Evolutionary conservation across 176 grass and related monocot species (phyloP).

Genomic region (Paspalum notatum): DNA sequence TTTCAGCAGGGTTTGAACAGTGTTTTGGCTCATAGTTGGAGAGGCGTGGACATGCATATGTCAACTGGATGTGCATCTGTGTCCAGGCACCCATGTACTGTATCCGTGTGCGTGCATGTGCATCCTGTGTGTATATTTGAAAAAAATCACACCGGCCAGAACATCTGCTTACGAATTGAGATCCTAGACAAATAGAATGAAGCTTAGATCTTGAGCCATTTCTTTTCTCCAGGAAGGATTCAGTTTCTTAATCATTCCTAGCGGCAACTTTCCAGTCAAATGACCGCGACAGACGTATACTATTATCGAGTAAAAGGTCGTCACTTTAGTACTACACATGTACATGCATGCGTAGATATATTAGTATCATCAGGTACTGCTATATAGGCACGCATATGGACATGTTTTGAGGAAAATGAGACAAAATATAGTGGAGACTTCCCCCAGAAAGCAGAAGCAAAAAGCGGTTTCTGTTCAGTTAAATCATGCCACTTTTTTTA

Average conservation of each 20-base stretch:
- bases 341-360: slow-evolving; percentile 38
- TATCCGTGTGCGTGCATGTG: slow-evolving; percentile 42
- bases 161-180: slow-evolving; percentile 51
- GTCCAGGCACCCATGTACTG: slow-evolving; percentile 6
- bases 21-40: slow-evolving; percentile 45
- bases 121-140: slow-evolving; percentile 30
- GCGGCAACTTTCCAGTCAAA: slow-evolving; percentile 55
- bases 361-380: slow-evolving; percentile 33
- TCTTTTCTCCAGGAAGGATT: slow-evolving; percentile 39
- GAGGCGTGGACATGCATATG: slow-evolving; percentile 36
- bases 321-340: slow-evolving; percentile 44
- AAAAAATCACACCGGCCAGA: slow-evolving; percentile 28
- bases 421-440: slow-evolving; percentile 65
- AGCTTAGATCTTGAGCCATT: slow-evolving; percentile 50
- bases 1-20: slow-evolving; percentile 38
- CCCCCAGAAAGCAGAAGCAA: slow-evolving; percentile 49
- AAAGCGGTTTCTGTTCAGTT: slow-evolving; percentile 50
- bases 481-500: slow-evolving; percentile 42
- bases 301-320: slow-evolving; percentile 52
- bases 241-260: slow-evolving; percentile 35
- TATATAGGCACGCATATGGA: slow-evolving; percentile 36
- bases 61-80: slow-evolving; percentile 54
- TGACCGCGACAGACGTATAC: slow-evolving; percentile 42
- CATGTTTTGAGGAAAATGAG: slow-evolving; percentile 49
- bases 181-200: slow-evolving; percentile 68